phyloP scores from a whole-genome alignment of 345 rosid genomes.

The Erodium maritimum region DNA sequence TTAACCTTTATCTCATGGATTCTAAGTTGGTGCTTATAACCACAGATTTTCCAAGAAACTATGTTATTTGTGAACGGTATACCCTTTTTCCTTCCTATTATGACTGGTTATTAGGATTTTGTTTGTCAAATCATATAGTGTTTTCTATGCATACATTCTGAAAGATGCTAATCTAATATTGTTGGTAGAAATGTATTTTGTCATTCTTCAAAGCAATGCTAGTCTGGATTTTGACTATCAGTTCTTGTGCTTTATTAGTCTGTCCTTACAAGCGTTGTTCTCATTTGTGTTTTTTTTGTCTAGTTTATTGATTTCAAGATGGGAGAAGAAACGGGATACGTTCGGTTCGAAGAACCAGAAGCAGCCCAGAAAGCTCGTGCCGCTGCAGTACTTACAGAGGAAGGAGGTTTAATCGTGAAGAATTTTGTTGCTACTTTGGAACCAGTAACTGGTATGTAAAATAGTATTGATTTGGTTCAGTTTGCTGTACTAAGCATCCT shows the following conservation, averaged over 20 bases:
- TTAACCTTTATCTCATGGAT: background rate
- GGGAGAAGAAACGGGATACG: slow-evolving; percentile 67
- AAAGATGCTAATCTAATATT: background rate
- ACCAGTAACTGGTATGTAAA: slow-evolving; percentile 66
- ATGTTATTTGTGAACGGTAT: no score
- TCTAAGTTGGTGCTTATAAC: background rate
- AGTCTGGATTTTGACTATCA: background rate
- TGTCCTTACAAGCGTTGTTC: background rate
- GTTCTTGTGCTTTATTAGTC: background rate
- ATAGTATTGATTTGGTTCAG: background rate
- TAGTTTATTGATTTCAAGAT: slow-evolving; percentile 60
- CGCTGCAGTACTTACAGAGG: slow-evolving; percentile 77
- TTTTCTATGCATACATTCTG: background rate
- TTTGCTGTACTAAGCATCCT: background rate
- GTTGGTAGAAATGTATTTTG: no score
- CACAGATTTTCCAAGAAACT: background rate
- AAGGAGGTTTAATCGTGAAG: slow-evolving; percentile 73
- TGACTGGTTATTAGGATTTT: background rate
- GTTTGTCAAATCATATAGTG: background rate
- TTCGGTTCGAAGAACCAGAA: slow-evolving; percentile 80
- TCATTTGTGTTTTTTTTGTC: background rate
- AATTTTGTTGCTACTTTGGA: slow-evolving; percentile 61
- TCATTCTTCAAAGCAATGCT: no score
- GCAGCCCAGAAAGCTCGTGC: slow-evolving; percentile 92
- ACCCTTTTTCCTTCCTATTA: background rate